Evolutionary conservation across 371 early-diverging fungal species (phyloP), one percentile per base, ranked within the genome.

Genomic region (Syncephalastrum sp.): DNA sequence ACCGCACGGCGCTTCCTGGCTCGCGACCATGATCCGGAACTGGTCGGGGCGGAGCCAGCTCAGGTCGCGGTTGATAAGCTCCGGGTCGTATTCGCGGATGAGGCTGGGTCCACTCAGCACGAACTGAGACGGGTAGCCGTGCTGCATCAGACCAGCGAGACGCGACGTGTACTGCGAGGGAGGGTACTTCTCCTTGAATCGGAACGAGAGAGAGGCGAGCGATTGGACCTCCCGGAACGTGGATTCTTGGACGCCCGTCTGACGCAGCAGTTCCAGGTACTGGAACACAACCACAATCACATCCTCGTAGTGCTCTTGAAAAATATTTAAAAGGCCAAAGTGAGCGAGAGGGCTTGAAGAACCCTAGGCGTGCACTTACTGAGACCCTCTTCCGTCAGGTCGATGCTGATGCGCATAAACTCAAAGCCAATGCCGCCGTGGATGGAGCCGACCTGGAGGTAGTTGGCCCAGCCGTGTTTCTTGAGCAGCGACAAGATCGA

Each of bases 401-500:
- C 88, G 7, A 94, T 73, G 6, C 81, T 70, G 54, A 96, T 82
- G 53, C 84, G 86, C 81, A 95, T 90, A 64, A 93, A 91, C 17
- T 81, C 90, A 72, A 91, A 93, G 3, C 82, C 84, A 58, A 81
- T 81, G 5, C 86, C 90, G 42, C 86, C 88, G 57, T 75, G 74
- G n/a, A 74, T 68, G 2, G 81, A 69, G 10, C 92, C 89, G 0
- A 89, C 89, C 25, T 81, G 82, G 57, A 95, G 67, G 42, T 79
- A 77, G 49, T 87, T 87, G 3, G 94, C 97, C 96, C 96, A 97
- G 15, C 76, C 94, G 57, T 88, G 84, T 67, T 85, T 79, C 65
- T 95, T 94, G 44, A 98, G 72, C 17, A 85, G 65, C 1, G 94
- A 90, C 21, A 96, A 74, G 33, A 98, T 80, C 0, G 94, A 93